Conservation (phyloP, 345 rosid species). For the Salix koriyanagi region DNA sequence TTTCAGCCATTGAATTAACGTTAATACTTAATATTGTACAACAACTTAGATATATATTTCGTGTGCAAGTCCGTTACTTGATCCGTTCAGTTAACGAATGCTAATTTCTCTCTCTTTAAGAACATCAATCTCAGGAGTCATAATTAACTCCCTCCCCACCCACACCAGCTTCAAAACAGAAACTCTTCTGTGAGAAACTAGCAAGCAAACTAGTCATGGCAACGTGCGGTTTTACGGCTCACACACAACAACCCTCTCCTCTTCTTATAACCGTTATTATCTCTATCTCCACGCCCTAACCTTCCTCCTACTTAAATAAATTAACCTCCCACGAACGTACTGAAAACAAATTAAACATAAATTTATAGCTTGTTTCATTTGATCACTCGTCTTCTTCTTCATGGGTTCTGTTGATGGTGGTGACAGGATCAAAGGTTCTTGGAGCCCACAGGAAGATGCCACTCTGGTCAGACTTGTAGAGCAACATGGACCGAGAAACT, state of each 20-base stretch:
- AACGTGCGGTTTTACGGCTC: conserved; percentile 51
- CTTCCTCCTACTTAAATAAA: background rate
- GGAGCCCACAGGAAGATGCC: conserved; percentile 63
- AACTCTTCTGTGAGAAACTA: conserved; percentile 17
- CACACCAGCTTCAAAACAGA: conserved; percentile 11
- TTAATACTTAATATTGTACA: no score
- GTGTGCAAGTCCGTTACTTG: no score
- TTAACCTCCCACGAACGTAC: background rate
- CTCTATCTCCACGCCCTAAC: background rate
- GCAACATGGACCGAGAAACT: conserved; percentile 60
- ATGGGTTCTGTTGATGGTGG: conserved; percentile 7
- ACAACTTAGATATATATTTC: no score
- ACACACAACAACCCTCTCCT: conserved; percentile 38
- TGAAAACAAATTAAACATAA: background rate
- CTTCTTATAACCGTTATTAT: conserved; percentile 21
- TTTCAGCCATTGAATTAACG: background rate
- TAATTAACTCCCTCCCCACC: conserved; percentile 9
- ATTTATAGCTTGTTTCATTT: background rate
- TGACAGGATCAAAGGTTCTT: conserved; percentile 50
- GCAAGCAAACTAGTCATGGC: conserved; percentile 28
- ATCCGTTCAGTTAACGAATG: background rate
- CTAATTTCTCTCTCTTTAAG: background rate
- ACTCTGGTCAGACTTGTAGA: conserved; percentile 42
- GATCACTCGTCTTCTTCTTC: background rate
- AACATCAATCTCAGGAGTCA: background rate